phyloP scores from a whole-genome alignment of 1,284 basidiomycete species.

The Lentinula novae-zelandiae region DNA sequence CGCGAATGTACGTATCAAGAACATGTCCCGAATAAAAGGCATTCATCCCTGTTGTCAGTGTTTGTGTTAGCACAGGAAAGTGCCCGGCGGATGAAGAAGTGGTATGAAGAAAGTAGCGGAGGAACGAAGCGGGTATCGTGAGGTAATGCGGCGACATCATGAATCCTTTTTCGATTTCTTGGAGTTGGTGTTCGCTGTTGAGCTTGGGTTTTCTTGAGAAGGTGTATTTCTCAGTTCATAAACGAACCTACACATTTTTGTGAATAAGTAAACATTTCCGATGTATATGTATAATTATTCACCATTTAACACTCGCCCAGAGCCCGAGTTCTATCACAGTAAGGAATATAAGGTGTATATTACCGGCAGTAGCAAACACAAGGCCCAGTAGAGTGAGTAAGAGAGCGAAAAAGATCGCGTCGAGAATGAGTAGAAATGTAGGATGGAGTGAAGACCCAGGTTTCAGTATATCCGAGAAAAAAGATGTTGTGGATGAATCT shows the following conservation, averaged over 20 bases:
- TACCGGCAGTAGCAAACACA: conserved; percentile 55
- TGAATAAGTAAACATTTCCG: conserved; percentile 19
- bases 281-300: conserved; percentile 19
- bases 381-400: conserved; percentile 55
- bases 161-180: conserved; percentile 21
- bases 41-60: conserved; percentile 42
- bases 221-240: conserved; percentile 40
- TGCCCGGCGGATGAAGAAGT: conserved; percentile 69
- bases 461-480: conserved; percentile 54
- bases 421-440: conserved; percentile 60
- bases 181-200: neutral
- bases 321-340: conserved; percentile 60
- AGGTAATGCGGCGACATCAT: neutral
- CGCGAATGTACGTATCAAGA: conserved; percentile 64
- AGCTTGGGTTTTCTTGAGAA: conserved; percentile 20
- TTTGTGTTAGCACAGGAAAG: conserved; percentile 83
- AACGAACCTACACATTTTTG: conserved; percentile 42
- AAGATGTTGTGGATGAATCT: conserved; percentile 19
- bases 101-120: conserved; percentile 75
- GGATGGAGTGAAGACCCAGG: conserved; percentile 75
- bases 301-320: conserved; percentile 81
- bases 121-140: conserved; percentile 29
- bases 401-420: conserved; percentile 54
- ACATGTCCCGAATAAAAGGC: conserved; percentile 6
- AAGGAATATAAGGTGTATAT: conserved; percentile 58